These are phyloP conservation scores for Ogataea trehaloabstinens DNA, from an alignment of 805 yeast species.

Conservation along the genomic window DNA sequence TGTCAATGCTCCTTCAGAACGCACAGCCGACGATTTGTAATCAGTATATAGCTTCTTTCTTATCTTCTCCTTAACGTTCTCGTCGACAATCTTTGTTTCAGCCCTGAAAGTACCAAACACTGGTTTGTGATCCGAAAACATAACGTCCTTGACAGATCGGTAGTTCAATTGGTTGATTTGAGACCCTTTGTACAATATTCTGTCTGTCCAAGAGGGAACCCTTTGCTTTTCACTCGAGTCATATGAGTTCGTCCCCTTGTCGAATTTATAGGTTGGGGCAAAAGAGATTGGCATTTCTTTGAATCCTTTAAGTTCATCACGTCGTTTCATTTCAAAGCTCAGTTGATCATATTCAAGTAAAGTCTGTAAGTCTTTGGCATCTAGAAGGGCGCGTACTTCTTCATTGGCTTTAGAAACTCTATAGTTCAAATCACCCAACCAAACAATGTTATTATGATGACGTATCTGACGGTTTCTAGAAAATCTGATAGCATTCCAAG, in stretches of 20 bases:
- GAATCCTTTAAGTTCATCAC: constrained; percentile 72
- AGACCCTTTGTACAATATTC: constrained; percentile 68
- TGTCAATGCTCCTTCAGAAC: constrained; percentile 19
- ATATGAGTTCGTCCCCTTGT: constrained; percentile 74
- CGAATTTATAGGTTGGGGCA: constrained; percentile 90
- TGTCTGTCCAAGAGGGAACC: constrained; percentile 95
- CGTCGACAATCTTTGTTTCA: constrained; percentile 67
- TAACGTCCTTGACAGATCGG: constrained; percentile 56
- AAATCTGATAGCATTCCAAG: constrained; percentile 73
- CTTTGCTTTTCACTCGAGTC: constrained; percentile 92
- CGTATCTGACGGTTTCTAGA: constrained; percentile 70
- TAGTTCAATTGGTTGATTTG: constrained; percentile 64
- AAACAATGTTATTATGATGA: constrained; percentile 83
- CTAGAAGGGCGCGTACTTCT: constrained; percentile 59
- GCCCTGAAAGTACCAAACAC: constrained; percentile 78
- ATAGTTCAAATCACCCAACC: constrained; percentile 96
- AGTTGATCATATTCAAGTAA: constrained; percentile 78
- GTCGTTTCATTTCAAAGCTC: constrained; percentile 64
- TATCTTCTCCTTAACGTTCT: constrained; percentile 52
- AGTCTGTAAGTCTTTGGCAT: constrained; percentile 41
- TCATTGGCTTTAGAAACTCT: constrained; percentile 73
- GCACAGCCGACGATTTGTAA: constrained; percentile 38
- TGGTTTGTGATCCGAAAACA: constrained; percentile 87
- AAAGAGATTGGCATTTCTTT: constrained; percentile 75
- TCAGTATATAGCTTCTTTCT: constrained; percentile 58